These are phyloP conservation scores for Russula virescens DNA, from an alignment of 768 basidiomycete genomes.

Conservation along the genomic window DNA sequence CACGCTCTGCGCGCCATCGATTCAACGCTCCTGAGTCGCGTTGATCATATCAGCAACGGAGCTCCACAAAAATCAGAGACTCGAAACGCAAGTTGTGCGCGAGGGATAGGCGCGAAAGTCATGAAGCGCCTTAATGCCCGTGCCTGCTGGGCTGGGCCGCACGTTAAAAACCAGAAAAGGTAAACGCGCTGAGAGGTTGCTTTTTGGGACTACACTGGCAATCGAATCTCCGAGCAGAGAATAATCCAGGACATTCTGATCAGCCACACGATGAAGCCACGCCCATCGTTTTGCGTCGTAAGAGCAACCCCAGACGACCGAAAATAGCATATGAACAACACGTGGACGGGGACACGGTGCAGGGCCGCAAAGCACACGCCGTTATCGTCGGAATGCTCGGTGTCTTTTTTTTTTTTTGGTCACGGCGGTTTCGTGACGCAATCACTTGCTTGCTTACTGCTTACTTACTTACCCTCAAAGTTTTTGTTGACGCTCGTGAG, in stretches of 20 bases:
- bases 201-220: neutral
- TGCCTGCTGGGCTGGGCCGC: neutral
- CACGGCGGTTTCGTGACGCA: constrained; percentile 20
- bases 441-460: too few relatives aligned
- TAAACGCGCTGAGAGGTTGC: neutral
- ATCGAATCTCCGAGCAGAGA: constrained; percentile 16
- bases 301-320: constrained; percentile 6
- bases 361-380: constrained; percentile 6
- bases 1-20: constrained; percentile 23
- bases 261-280: constrained; percentile 13
- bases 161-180: neutral
- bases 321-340: constrained; percentile 6
- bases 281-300: constrained; percentile 1
- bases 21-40: constrained; percentile 12
- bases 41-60: constrained; percentile 11
- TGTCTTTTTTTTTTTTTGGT: neutral
- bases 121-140: constrained; percentile 15
- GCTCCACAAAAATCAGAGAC: neutral
- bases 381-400: neutral
- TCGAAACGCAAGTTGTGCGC: constrained; percentile 7
- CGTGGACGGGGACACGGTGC: constrained; percentile 1
- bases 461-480: constrained; percentile 58
- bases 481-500: constrained; percentile 89
- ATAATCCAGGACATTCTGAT: constrained; percentile 11
- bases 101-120: constrained; percentile 9